Evolutionary conservation across 2,329 filamentous ascomycete genomes (phyloP).

Genomic region (Phaeosphaeriaceae sp.): DNA sequence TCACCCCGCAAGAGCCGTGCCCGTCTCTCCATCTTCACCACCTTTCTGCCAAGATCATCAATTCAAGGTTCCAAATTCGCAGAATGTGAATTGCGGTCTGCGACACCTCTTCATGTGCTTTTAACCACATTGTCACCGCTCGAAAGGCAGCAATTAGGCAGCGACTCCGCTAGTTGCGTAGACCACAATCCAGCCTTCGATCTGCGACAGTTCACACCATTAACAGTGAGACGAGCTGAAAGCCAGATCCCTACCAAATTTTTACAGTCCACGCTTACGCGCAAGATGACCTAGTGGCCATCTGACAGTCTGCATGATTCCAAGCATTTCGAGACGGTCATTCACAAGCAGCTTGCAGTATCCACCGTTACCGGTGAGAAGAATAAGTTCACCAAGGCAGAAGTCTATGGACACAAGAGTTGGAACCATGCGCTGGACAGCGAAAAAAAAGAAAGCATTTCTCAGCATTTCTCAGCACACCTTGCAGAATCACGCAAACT

Average conservation of each 20-base stretch:
- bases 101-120: not conserved
- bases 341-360: conserved; percentile 14
- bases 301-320: conserved; percentile 32
- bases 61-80: not conserved
- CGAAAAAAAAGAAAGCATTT: not conserved
- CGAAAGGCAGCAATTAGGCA: conserved; percentile 38
- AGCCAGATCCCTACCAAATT: conserved; percentile 12
- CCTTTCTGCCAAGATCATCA: not conserved
- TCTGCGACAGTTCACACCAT: conserved; percentile 25
- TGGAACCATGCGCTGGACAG: conserved; percentile 8
- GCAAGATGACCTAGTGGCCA: conserved; percentile 17
- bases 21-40: not conserved
- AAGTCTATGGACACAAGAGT: conserved; percentile 24
- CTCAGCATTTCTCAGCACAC: conserved; percentile 5
- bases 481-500: conserved; percentile 6
- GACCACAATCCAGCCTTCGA: conserved; percentile 16
- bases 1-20: not conserved
- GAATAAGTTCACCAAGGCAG: conserved; percentile 36
- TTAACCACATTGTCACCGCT: not conserved
- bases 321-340: conserved; percentile 11
- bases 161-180: conserved; percentile 16
- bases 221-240: conserved; percentile 39
- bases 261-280: conserved; percentile 18
- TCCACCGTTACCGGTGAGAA: conserved; percentile 44
- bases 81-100: not conserved